Percentiles rank a stretch among this genome's conserved stretches.
phyloP scores from a whole-genome alignment of 805 yeast species.

The Zygoascus tannicola region DNA sequence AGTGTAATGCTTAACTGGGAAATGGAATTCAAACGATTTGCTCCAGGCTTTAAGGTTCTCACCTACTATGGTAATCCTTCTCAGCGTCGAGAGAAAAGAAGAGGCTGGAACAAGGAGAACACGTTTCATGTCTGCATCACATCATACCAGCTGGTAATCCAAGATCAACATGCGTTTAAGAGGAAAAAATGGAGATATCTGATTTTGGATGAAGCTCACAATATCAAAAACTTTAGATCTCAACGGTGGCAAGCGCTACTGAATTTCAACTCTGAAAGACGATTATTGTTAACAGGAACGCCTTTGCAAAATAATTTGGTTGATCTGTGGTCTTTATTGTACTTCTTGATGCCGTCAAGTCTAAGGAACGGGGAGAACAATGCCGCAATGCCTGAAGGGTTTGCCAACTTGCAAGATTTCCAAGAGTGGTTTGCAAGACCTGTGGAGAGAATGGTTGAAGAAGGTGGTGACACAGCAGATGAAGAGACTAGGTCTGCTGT shows the following conservation, averaged over 20 bases:
- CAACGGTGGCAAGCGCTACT: slow-evolving; percentile 94
- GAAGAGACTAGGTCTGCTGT: slow-evolving; percentile 80
- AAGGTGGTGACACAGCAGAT: slow-evolving; percentile 45
- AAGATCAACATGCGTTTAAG: slow-evolving; percentile 88
- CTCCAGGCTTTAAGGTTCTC: slow-evolving; percentile 92
- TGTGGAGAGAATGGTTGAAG: slow-evolving; percentile 84
- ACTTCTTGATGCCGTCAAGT: slow-evolving; percentile 91
- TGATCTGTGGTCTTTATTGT: slow-evolving; percentile 91
- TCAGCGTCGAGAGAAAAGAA: slow-evolving; percentile 89
- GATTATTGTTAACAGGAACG: slow-evolving; percentile 88
- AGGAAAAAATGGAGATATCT: slow-evolving; percentile 92
- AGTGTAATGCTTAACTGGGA: slow-evolving; percentile 98
- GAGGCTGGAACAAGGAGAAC: slow-evolving; percentile 96
- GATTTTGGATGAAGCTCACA: slow-evolving; percentile 95
- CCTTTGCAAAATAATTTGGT: slow-evolving; percentile 92
- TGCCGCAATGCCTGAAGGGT: slow-evolving; percentile 73
- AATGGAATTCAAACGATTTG: slow-evolving; percentile 96
- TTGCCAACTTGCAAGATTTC: slow-evolving; percentile 91
- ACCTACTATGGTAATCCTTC: slow-evolving; percentile 97
- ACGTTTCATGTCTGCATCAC: slow-evolving; percentile 96
- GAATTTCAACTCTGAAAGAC: slow-evolving; percentile 85
- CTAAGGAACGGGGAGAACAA: slow-evolving; percentile 32
- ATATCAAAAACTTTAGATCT: slow-evolving; percentile 90
- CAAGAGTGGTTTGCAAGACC: slow-evolving; percentile 99
- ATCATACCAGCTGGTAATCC: slow-evolving; percentile 94